A percentile compares a stretch with the other conserved stretches of the same genome.
phyloP scores from a whole-genome alignment of 148 eudicot genomes.

The Silene uniflora region DNA sequence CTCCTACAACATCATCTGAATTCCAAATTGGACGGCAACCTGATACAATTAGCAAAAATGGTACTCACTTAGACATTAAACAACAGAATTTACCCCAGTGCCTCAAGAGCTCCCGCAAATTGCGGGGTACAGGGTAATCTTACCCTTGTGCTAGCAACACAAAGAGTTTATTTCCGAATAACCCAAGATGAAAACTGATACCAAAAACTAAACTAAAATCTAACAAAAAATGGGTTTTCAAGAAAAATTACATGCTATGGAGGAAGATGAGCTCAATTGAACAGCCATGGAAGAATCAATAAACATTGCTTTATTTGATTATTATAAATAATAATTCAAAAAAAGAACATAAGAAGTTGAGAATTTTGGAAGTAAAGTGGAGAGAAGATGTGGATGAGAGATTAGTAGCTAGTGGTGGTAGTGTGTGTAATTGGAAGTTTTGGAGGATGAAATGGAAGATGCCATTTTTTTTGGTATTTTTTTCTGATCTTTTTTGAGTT shows the following conservation, averaged over 20 bases:
- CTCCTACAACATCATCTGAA: conserved; percentile 25
- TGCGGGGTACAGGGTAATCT: too few species aligned
- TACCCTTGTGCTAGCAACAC: too few species aligned
- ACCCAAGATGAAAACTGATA: not conserved
- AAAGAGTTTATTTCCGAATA: too few species aligned
- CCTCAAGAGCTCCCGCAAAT: too few species aligned
- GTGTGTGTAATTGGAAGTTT: conserved; percentile 6
- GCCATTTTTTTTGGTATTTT: conserved; percentile 3
- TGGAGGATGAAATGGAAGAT: conserved; percentile 26
- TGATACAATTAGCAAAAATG: conserved; percentile 13
- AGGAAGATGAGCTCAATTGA: conserved; percentile 48
- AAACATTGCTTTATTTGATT: conserved; percentile 38
- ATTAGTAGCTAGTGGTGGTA: not conserved
- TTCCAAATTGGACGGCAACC: conserved; percentile 38
- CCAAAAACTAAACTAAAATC: not conserved
- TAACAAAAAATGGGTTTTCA: not conserved
- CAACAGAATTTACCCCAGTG: too few species aligned
- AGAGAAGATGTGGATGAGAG: conserved; percentile 14
- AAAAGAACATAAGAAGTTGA: not conserved
- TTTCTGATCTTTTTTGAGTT: not conserved
- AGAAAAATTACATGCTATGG: conserved; percentile 31
- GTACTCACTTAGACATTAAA: too few species aligned
- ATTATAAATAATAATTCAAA: too few species aligned
- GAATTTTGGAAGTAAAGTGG: not conserved
- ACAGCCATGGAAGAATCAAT: conserved; percentile 54